Conservation (phyloP, 352 stramenopile species). For the Globisporangium yorkense region DNA sequence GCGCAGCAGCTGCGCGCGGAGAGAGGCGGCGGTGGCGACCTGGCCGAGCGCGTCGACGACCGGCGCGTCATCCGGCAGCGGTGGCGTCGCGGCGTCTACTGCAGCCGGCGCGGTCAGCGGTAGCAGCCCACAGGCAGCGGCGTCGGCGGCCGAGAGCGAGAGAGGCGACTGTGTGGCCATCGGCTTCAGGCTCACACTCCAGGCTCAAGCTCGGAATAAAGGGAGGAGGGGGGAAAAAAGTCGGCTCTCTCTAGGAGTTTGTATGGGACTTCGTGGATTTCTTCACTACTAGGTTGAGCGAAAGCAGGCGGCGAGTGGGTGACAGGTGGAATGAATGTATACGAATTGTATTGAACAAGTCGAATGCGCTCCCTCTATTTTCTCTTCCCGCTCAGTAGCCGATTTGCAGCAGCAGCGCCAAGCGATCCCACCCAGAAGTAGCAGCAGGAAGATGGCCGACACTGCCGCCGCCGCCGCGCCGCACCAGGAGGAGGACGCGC, state of each 20-base stretch:
- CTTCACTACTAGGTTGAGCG: background rate
- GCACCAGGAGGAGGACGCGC: constrained; percentile 65
- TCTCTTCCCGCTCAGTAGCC: constrained; percentile 1
- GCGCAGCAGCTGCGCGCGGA: constrained; percentile 48
- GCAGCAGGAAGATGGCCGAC: constrained; percentile 42
- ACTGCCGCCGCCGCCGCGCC: constrained; percentile 23
- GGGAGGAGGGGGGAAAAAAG: background rate
- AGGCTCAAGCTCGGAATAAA: background rate
- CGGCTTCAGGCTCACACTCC: too few species aligned
- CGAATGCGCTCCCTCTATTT: background rate
- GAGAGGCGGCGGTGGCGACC: constrained; percentile 15
- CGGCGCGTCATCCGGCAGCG: background rate
- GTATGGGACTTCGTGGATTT: background rate
- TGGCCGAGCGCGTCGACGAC: constrained; percentile 26
- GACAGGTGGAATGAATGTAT: too few species aligned
- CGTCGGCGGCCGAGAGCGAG: constrained; percentile 6
- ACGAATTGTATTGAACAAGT: background rate
- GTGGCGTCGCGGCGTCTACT: background rate
- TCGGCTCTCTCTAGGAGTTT: background rate
- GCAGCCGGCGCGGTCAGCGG: background rate
- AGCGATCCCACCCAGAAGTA: background rate
- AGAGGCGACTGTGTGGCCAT: constrained; percentile 6
- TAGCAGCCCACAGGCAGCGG: background rate
- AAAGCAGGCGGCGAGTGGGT: too few species aligned
- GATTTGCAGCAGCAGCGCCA: background rate